phyloP scores from a whole-genome alignment of 495 filamentous ascomycete species.

The Aspergillus taichungensis region DNA sequence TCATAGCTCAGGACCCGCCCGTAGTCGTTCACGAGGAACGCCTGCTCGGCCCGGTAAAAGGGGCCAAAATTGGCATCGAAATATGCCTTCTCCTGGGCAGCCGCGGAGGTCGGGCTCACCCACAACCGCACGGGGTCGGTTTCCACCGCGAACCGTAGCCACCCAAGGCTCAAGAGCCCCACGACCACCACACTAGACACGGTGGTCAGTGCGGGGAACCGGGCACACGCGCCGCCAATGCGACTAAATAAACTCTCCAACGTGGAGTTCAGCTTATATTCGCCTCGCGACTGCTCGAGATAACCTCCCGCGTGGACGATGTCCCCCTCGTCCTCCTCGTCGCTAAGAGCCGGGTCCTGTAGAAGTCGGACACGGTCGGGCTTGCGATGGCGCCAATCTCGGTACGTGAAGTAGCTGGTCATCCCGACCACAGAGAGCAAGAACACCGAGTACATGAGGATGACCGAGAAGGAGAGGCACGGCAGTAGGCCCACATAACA shows the following conservation, averaged over 20 bases:
- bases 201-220: slow-evolving; percentile 80
- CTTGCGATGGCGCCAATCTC: slow-evolving; percentile 59
- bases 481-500: slow-evolving; percentile 82
- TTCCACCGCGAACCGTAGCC: slow-evolving; percentile 79
- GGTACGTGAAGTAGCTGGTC: slow-evolving; percentile 65
- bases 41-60: slow-evolving; percentile 90
- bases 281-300: slow-evolving; percentile 55
- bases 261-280: slow-evolving; percentile 70
- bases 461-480: slow-evolving; percentile 85
- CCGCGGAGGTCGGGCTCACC: slow-evolving; percentile 87
- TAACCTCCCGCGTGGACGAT: slow-evolving; percentile 62
- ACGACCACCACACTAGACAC: slow-evolving; percentile 59
- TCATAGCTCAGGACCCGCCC: slow-evolving; percentile 80
- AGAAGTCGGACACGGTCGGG: slow-evolving; percentile 77
- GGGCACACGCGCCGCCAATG: slow-evolving; percentile 74
- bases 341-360: slow-evolving; percentile 71
- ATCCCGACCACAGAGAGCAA: slow-evolving; percentile 58
- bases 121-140: slow-evolving; percentile 84
- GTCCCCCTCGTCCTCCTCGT: slow-evolving; percentile 79
- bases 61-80: slow-evolving; percentile 94
- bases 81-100: slow-evolving; percentile 86
- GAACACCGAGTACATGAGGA: slow-evolving; percentile 73
- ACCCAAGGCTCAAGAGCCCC: slow-evolving; percentile 69
- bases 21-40: slow-evolving; percentile 84
- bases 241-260: slow-evolving; percentile 71